Evolutionary conservation across 2,329 filamentous ascomycete genomes (phyloP), one percentile per base, ranked within the genome.

Genomic region (Fusarium sp.): DNA sequence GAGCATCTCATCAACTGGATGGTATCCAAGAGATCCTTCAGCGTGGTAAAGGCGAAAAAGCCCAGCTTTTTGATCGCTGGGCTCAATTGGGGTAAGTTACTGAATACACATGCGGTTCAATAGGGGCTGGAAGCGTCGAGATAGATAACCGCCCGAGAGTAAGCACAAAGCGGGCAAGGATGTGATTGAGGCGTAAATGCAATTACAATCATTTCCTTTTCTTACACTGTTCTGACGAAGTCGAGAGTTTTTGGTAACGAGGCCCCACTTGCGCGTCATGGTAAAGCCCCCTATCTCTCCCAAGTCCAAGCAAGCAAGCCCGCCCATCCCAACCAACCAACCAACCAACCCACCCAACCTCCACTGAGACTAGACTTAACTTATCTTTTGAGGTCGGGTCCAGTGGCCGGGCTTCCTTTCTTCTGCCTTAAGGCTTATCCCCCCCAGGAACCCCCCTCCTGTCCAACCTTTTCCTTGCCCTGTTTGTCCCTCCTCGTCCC

Each of bases 231-330:
- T 51, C 48, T 44, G 38, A 55, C 29, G 27, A 63, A 9, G 60
- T 27, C 12, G 56, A 55, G 41, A 39, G 39, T 63, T 69, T 69
- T 60, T 60, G 35, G 48, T 27, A 41, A n/a, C 21, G 9, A 25
- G 37, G 64, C 65, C 65, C 66, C 66, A 45, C 64, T 69, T 69
- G 64, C 66, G 65, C 66, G 64, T 69, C 64, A 60, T 39, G 35
- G 44, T 45, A 58, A 69, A 63, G 44, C 63, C 65, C 65, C 65
- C 63, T 69, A 69, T 62, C 64, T 52, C 29, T 35, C 49, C 49
- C 49, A 38, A 51, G 31, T 21, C 23, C 12, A 33, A 35, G 41
- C 16, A 44, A 33, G 39, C 15, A 42, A 44, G 42, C 18, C 42
- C 42, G 42, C 42, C 39, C 42, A 25, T 27, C 42, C 44, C 44